Conservation (phyloP, 768 basidiomycete species). For the Trametes villosa region DNA sequence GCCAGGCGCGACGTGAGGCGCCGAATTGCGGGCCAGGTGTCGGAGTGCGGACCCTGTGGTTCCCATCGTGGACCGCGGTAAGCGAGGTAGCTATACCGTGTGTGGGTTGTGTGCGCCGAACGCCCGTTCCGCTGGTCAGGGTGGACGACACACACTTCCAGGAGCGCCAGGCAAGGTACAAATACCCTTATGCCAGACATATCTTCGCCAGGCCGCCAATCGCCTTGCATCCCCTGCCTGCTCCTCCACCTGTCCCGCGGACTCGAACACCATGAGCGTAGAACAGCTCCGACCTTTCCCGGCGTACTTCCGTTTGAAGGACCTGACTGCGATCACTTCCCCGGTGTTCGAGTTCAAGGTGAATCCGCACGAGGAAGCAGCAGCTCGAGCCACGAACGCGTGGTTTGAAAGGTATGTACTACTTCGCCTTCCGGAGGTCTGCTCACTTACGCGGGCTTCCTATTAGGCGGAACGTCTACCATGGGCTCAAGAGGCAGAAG, state of each 20-base stretch:
- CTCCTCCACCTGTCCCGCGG: not conserved
- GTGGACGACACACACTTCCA: not conserved
- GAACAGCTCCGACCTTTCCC: conserved; percentile 36
- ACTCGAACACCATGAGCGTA: conserved; percentile 30
- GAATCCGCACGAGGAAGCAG: conserved; percentile 38
- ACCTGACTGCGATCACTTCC: conserved; percentile 41
- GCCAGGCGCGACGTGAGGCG: not conserved
- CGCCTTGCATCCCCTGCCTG: not conserved
- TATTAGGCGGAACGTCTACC: conserved; percentile 38
- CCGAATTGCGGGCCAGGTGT: not conserved
- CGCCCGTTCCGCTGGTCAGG: not conserved
- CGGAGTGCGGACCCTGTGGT: not conserved
- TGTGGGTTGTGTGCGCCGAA: not conserved
- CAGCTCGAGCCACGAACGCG: conserved; percentile 36
- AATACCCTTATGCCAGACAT: not conserved
- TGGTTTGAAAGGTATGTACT: conserved; percentile 41
- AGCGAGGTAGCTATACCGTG: conserved; percentile 4
- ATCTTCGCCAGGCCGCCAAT: not conserved
- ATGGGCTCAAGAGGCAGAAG: conserved; percentile 39
- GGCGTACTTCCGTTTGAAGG: conserved; percentile 40
- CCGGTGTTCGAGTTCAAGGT: conserved; percentile 42
- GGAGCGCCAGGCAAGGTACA: conserved; percentile 3
- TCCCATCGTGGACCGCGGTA: not conserved
- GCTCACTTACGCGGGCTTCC: not conserved
- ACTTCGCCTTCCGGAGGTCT: not conserved